A percentile compares a stretch with the other conserved stretches of the same genome.
These are phyloP conservation scores for Trametes meyenii DNA, from an alignment of 768 basidiomycete species.

Conservation along the genomic window DNA sequence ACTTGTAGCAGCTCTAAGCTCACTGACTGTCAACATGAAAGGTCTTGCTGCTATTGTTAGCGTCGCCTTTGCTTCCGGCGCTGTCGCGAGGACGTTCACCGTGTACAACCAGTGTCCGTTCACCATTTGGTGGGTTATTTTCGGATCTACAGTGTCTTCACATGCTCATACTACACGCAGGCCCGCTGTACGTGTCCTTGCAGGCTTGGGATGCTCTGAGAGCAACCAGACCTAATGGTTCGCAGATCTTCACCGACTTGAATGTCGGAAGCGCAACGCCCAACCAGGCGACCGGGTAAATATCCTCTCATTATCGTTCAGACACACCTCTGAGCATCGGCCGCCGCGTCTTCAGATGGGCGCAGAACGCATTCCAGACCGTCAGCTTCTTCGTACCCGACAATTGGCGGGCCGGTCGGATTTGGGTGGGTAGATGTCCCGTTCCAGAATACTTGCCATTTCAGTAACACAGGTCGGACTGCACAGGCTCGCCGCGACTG, in stretches of 20 bases:
- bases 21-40: constrained; percentile 17
- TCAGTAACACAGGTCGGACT: not conserved
- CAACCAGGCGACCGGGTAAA: constrained; percentile 36
- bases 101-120: constrained; percentile 47
- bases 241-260: constrained; percentile 38
- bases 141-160: not conserved
- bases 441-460: not conserved
- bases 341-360: constrained; percentile 26
- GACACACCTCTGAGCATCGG: not conserved
- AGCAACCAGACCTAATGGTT: not conserved
- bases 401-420: constrained; percentile 43
- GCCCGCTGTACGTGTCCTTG: constrained; percentile 33
- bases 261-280: constrained; percentile 35
- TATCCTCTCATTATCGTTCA: not conserved
- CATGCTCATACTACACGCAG: constrained; percentile 17
- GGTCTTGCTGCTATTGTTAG: constrained; percentile 7
- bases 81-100: constrained; percentile 37
- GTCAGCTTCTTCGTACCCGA: constrained; percentile 41
- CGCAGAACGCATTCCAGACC: constrained; percentile 27
- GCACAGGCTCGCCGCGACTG: constrained; percentile 42
- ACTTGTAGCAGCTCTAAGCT: not conserved
- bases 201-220: no score
- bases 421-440: constrained; percentile 34
- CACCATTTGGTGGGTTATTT: constrained; percentile 41
- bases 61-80: constrained; percentile 14